Base-by-base conservation (phyloP, 2,329 filamentous ascomycete species). In the Fusarium foetens region DNA sequence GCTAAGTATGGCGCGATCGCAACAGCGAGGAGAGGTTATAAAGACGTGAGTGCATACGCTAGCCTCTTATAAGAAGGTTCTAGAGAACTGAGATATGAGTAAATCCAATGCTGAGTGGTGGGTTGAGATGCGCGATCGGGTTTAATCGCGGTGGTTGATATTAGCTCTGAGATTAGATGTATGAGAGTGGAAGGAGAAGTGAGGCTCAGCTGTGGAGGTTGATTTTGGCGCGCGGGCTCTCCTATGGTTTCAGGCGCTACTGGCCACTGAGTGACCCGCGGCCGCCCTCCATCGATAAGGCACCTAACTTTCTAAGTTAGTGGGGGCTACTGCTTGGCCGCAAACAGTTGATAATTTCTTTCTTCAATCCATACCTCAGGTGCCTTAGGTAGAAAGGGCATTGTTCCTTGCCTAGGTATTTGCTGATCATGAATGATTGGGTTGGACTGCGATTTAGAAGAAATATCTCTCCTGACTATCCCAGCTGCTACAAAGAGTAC, bases 1-100 rank as follows among this genome's bases (percentile, higher is more conserved):
- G 68, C 60, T 62, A 43, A 31, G 54, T 51, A 74, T 71, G 64
- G 68, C 71, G 60, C 71, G 68, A 73, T 74, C 68, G 64, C 53
- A 52, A 31, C 19, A 58, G 41, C 41, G 49, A 43, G 57, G 14
- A 39, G 23, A 27, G 25, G 62, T 55, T 71, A 38, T 51, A 43
- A 60, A 46, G 39, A 21, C 42, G 39, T n/a, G 12, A 46, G n/a
- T 42, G 45, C 43, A 61, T 71, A 51, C 42, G 48, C 29, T 33
- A 41, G 29, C 29, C 54, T 41, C 27, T 29, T 33, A 29, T n/a
- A 31, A 42, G 9, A 21, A 36, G 17, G 12, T 38, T 41, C 8
- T n/a, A 27, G 43, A 38, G 55, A 27, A 19, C 10, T 39, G 3
- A 27, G 25, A 41, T 42, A 27, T 42, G 38, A 19, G 36, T 29